Percentiles rank a stretch among this genome's conserved stretches.
Conservation (phyloP, 352 stramenopile species). For the Globisporangium acanthophoron region DNA sequence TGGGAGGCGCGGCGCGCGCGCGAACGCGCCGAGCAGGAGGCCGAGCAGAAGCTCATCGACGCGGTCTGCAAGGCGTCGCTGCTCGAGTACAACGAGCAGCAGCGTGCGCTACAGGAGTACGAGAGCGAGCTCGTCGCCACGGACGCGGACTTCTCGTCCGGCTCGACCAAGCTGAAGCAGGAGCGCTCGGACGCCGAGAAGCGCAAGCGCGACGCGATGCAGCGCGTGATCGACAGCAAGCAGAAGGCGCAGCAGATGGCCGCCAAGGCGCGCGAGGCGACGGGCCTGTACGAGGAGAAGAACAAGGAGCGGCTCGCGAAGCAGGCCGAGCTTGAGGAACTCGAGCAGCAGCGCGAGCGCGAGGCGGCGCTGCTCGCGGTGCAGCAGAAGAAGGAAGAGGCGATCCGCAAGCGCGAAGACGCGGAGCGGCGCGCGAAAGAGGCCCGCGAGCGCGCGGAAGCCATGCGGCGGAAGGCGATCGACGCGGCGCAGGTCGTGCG, state of each 20-base stretch:
- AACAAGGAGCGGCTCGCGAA: conserved; percentile 50
- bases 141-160: conserved; percentile 22
- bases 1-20: conserved; percentile 54
- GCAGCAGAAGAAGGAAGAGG: conserved; percentile 59
- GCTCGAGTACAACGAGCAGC: conserved; percentile 62
- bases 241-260: conserved; percentile 48
- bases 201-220: conserved; percentile 63
- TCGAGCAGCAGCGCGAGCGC: conserved; percentile 35
- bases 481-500: conserved; percentile 65
- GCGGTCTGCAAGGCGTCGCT: conserved; percentile 75
- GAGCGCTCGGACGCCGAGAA: conserved; percentile 41
- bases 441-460: conserved; percentile 48
- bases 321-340: conserved; percentile 35
- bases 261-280: conserved; percentile 54
- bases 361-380: conserved; percentile 36
- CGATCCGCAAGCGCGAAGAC: conserved; percentile 52
- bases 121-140: conserved; percentile 31
- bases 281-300: conserved; percentile 53
- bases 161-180: conserved; percentile 29
- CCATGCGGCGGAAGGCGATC: conserved; percentile 56
- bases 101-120: conserved; percentile 55
- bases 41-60: conserved; percentile 71
- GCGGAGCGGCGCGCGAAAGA: conserved; percentile 62
- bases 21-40: conserved; percentile 45
- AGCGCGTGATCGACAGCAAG: conserved; percentile 75